Evolutionary conservation across 768 basidiomycete genomes (phyloP), one percentile per base, ranked within the genome.

Genomic region (Flagelloscypha sp.): DNA sequence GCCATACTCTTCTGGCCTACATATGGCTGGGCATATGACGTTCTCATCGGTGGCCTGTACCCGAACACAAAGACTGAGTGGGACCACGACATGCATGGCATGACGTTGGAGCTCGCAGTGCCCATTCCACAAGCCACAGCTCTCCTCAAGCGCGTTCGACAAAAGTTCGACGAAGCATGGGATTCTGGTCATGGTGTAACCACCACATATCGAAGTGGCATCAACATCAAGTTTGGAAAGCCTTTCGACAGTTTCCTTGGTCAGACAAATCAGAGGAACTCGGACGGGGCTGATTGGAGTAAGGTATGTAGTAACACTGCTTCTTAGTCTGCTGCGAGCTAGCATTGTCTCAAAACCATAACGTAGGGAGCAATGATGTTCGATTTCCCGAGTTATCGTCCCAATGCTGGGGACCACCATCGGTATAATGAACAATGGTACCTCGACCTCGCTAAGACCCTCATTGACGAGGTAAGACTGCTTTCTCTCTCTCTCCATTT

Each of bases 281-380:
- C 40, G 15, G 33, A 34, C n/a, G 52, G 55, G 4, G 56, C 51
- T 1, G 60, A 62, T 27, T 62, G 59, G 59, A 59, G 56, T 2
- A 59, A 60, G 50, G 59, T 56, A 16, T 29, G 46, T 30, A 11
- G 29, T 11, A 20, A 22, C 18, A 6, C 20, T 3, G 6, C 24
- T 23, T 17, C 23, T 8, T 33, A 25, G 12, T 13, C 19, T 7
- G n/a, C 36, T 1, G 13, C 6, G 16, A 33, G 6, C 7, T 12
- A 8, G 5, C 12, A n/a, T 24, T 33, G 35, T 9, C 2, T 27
- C 12, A n/a, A n/a, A n/a, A n/a, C n/a, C n/a, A n/a, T n/a, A n/a
- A n/a, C n/a, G n/a, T 11, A 62, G 57, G 60, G 60, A 16, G 56
- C 56, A 7, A 57, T 62, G 40, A 62, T 62, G 59, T 58, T 61